Base-by-base conservation (phyloP, 768 basidiomycete species). In the Fomitopsis pulvina region DNA sequence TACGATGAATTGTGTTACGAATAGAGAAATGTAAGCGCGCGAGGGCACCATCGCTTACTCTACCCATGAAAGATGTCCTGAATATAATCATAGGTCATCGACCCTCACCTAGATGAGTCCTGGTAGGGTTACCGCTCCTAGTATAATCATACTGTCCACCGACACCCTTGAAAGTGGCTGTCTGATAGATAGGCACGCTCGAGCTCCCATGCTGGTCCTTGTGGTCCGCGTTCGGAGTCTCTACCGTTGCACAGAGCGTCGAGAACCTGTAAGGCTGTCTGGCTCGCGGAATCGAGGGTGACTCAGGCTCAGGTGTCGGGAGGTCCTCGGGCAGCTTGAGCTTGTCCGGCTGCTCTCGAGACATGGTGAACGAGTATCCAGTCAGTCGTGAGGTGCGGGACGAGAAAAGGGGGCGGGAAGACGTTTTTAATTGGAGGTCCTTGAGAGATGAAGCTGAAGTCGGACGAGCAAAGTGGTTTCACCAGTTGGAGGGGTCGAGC, bases 121-220 rank as follows among this genome's bases (percentile, higher is more conserved):
- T 76, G 7, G 96, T 99, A 2, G 96, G 96, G 66, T 99, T 99
- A 26, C 96, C 96, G 61, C 90, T 92, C 52, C 96, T 77, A 11
- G 88, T 78, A 69, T 98, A 99, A 68, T 98, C 95, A 63, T 93
- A 99, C 59, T 85, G 79, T 45, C 87, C 89, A 16, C 75, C 77
- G 38, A 95, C 71, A 41, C 95, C 96, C 71, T 98, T 98, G 81
- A 99, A 98, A 0, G 96, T 99, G 7, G 96, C 82, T 1, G 92
- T 87, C 71, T 98, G 96, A 69, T 98, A 99, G 68, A 99, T 98
- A 20, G 96, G 96, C 1, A 97, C 92, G 6, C 87, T 87, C 58
- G 88, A 92, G 52, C 90, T 84, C 18, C 93, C 93, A 65, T 93
- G 87, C 70, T 97, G 95, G 69, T 99, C 95, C 67, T 95, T 94